These are phyloP conservation scores for Annulohypoxylon moriforme DNA, from an alignment of 495 filamentous ascomycete genomes.

Conservation along the genomic window DNA sequence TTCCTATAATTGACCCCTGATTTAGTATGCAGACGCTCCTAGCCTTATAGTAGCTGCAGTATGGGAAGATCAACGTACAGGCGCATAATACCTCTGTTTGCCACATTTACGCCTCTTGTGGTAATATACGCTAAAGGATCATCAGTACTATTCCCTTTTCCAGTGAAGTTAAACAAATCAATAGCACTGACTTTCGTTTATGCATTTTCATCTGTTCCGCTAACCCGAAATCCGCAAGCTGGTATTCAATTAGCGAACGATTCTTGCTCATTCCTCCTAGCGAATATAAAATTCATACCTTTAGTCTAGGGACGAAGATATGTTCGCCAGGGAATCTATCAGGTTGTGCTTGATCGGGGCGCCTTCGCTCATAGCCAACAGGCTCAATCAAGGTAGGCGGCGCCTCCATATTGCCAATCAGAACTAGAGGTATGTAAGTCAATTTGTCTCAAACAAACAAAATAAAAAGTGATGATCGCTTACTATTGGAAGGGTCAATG, in stretches of 20 bases:
- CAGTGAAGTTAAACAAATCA: no score
- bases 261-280: neutral
- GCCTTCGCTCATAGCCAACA: neutral
- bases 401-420: slow-evolving; percentile 16
- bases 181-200: slow-evolving; percentile 33
- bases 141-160: neutral
- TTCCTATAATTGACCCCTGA: slow-evolving; percentile 13
- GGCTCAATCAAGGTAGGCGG: neutral
- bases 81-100: slow-evolving; percentile 3
- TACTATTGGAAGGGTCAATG: slow-evolving; percentile 38
- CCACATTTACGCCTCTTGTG: neutral
- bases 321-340: slow-evolving; percentile 8
- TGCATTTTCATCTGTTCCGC: neutral
- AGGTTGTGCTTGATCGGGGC: neutral
- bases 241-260: slow-evolving; percentile 7
- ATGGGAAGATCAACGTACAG: slow-evolving; percentile 20
- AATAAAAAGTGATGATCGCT: neutral
- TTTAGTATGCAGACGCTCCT: neutral
- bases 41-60: neutral
- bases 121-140: slow-evolving; percentile 19
- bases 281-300: slow-evolving; percentile 5
- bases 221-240: slow-evolving; percentile 40
- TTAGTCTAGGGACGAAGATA: slow-evolving; percentile 16
- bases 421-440: slow-evolving; percentile 22
- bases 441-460: neutral